Percentiles rank a stretch among this genome's conserved stretches.
Conservation (phyloP, 2,329 filamentous ascomycete species). For the Exophiala lecanii-corni region DNA sequence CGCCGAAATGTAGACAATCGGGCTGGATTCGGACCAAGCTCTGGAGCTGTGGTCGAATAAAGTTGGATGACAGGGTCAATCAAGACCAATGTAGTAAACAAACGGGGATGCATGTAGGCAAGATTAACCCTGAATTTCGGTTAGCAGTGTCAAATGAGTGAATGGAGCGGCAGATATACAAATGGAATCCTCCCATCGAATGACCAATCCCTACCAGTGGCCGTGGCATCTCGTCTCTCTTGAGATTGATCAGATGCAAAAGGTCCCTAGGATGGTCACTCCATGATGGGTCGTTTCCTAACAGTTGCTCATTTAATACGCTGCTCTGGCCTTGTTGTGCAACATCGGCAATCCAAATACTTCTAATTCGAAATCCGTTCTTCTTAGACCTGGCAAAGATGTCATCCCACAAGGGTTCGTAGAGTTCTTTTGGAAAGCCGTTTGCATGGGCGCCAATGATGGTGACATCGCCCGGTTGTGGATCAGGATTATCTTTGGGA, state of each 20-base stretch:
- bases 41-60: slow-evolving; percentile 39
- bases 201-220: slow-evolving; percentile 83
- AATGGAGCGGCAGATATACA: slow-evolving; percentile 32
- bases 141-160: slow-evolving; percentile 30
- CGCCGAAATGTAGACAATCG: slow-evolving; percentile 69
- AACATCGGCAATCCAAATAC: slow-evolving; percentile 78
- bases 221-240: slow-evolving; percentile 32
- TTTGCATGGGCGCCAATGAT: slow-evolving; percentile 53
- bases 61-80: slow-evolving; percentile 54
- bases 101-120: slow-evolving; percentile 65
- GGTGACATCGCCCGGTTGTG: slow-evolving; percentile 46
- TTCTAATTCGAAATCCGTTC: slow-evolving; percentile 60
- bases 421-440: slow-evolving; percentile 60
- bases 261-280: slow-evolving; percentile 74
- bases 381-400: slow-evolving; percentile 52
- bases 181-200: slow-evolving; percentile 69
- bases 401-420: slow-evolving; percentile 82
- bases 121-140: slow-evolving; percentile 14
- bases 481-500: slow-evolving; percentile 43
- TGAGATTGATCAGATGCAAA: slow-evolving; percentile 48
- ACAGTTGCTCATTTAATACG: slow-evolving; percentile 62
- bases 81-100: slow-evolving; percentile 66
- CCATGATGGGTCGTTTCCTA: slow-evolving; percentile 79
- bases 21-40: slow-evolving; percentile 43
- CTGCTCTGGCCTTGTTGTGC: slow-evolving; percentile 72